Evolutionary conservation across 2,329 filamentous ascomycete species (phyloP).

Genomic region (Claviceps citrina): DNA sequence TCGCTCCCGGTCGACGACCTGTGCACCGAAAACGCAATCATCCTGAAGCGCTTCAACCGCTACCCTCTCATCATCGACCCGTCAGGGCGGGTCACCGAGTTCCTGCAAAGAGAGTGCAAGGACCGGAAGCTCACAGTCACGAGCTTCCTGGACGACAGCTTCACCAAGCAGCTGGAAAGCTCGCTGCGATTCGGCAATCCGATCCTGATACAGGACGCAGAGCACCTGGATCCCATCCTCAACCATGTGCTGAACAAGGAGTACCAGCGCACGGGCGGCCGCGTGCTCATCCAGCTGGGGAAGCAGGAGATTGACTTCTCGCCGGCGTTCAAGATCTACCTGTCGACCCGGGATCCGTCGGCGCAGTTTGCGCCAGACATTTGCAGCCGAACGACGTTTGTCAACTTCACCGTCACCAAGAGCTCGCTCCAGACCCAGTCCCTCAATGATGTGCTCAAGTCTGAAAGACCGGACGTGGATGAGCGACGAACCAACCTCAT

Average conservation of each 20-base stretch:
- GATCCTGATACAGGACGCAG: constrained; percentile 95
- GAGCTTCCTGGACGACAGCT: constrained; percentile 94
- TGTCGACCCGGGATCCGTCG: constrained; percentile 91
- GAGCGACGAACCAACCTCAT: constrained; percentile 92
- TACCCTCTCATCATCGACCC: constrained; percentile 98
- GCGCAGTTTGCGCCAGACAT: constrained; percentile 91
- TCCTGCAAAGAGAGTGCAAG: constrained; percentile 86
- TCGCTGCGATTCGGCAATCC: constrained; percentile 95
- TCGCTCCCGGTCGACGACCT: constrained; percentile 88
- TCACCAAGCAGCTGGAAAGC: constrained; percentile 95
- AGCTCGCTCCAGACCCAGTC: constrained; percentile 98
- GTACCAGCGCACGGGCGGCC: constrained; percentile 94
- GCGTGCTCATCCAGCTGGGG: constrained; percentile 93
- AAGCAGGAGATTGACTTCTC: constrained; percentile 99
- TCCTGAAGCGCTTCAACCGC: constrained; percentile 93
- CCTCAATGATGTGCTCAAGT: constrained; percentile 92
- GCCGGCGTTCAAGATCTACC: constrained; percentile 83
- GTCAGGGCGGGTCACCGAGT: constrained; percentile 85
- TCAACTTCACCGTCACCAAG: constrained; percentile 98
- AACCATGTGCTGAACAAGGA: constrained; percentile 99
- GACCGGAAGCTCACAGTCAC: constrained; percentile 89
- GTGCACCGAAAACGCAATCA: constrained; percentile 96
- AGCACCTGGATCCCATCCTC: constrained; percentile 89
- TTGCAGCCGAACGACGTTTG: constrained; percentile 94
- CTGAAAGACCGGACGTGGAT: constrained; percentile 91